Evolutionary conservation across 108 stramenopile species (phyloP), one percentile per base, ranked within the genome.

Genomic region (Cyclotella atomus): DNA sequence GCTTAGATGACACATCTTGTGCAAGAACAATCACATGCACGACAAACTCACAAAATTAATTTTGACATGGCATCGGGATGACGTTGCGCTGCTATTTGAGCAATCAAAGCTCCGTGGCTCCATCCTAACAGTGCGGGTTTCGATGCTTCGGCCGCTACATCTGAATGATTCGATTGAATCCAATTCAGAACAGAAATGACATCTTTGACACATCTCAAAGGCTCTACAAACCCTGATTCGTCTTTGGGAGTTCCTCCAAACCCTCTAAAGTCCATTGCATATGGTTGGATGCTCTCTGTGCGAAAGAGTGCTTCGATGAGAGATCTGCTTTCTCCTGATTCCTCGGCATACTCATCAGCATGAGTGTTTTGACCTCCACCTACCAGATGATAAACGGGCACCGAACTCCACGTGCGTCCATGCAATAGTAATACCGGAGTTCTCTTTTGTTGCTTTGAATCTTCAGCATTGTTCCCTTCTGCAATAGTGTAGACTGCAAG

Each of bases 241-340:
- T 93, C 92, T 17, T 65, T 38, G 21, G 91, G 92, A 0, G 95
- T 95, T 12, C 89, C 90, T 53, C 95, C 95, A 81, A 95, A 95
- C 27, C 95, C 95, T 30, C 95, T 82, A 83, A 95, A 95, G 61
- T 95, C 95, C 92, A 95, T 92, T 30, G 85, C 74, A 63, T 95
- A 95, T 2, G 89, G 88, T 68, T 85, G 83, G n/a, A 95, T 69
- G 10, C 54, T 29, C 0, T 84, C 75, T 34, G 83, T 71, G 20
- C 76, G 76, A 49, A 71, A 69, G 8, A 95, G 59, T 32, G 88
- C 82, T 69, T 91, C 89, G 84, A 93, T 84, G 53, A 95, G 72
- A 21, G 78, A 79, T 45, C 61, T 41, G 17, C 60, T 70, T 8
- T 64, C 52, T 17, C 28, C 68, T 19, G 52, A 43, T 20, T 32